Evolutionary conservation across 1,139 yeast genomes (phyloP).

Genomic region (Suhomyces yuchorum): DNA sequence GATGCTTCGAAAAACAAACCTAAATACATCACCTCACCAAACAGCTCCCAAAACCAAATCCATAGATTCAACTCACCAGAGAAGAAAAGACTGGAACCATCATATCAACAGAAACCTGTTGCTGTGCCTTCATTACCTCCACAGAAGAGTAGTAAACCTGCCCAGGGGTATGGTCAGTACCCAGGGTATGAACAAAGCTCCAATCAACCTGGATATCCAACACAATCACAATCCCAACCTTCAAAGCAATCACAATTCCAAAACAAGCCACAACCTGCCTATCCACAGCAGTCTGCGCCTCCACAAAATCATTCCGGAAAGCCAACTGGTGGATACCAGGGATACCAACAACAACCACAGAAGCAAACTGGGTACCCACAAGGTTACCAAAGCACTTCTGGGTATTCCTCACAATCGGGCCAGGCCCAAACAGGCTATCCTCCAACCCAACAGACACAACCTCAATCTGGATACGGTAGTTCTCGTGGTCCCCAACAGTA

Average conservation of each 20-base stretch:
- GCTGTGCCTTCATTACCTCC: slow-evolving; percentile 14
- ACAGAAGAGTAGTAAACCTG: slow-evolving; percentile 1
- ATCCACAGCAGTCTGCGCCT: not conserved
- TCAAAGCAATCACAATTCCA: slow-evolving; percentile 1
- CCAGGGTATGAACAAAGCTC: slow-evolving; percentile 1
- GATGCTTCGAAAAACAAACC: slow-evolving; percentile 26
- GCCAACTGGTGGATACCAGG: slow-evolving; percentile 3
- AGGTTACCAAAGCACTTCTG: not conserved
- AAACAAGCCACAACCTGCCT: slow-evolving; percentile 1
- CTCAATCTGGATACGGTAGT: not conserved
- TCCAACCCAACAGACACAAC: not conserved
- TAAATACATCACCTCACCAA: slow-evolving; percentile 39
- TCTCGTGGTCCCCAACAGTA: slow-evolving; percentile 5
- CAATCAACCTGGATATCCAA: not conserved
- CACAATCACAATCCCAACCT: slow-evolving; percentile 8
- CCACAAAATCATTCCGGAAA: slow-evolving; percentile 1
- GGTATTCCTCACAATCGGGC: not conserved
- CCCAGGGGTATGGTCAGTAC: slow-evolving; percentile 3
- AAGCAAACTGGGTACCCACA: slow-evolving; percentile 1
- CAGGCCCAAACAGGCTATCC: slow-evolving; percentile 2
- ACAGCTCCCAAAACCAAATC: slow-evolving; percentile 34
- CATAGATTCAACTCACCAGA: slow-evolving; percentile 20
- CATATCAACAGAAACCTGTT: slow-evolving; percentile 2
- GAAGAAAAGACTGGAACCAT: slow-evolving; percentile 1
- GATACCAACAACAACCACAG: slow-evolving; percentile 7